Percentiles rank a stretch among this genome's conserved stretches.
Conservation (phyloP, 2,329 filamentous ascomycete species). For the Dactylonectria macrodidyma region DNA sequence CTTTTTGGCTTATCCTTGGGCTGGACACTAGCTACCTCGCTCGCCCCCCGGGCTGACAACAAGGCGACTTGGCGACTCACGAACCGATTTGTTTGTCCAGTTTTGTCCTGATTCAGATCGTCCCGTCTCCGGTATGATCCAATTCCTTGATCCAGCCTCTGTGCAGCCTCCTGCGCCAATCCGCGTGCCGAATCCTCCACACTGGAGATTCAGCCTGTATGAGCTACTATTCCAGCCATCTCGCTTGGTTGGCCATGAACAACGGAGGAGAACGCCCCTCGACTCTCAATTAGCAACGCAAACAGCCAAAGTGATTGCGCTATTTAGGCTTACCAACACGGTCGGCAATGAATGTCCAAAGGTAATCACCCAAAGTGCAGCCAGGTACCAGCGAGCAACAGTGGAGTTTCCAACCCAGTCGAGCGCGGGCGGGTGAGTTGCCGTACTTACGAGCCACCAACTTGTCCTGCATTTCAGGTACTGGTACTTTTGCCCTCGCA, state of each 20-base stretch:
- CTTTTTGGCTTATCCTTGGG: slow-evolving; percentile 18
- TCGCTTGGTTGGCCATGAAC: slow-evolving; percentile 10
- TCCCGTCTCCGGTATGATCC: background rate
- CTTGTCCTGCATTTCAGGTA: slow-evolving; percentile 37
- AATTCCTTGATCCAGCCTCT: slow-evolving; percentile 15
- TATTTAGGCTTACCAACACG: slow-evolving; percentile 2
- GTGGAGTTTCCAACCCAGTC: slow-evolving; percentile 16
- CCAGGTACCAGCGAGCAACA: slow-evolving; percentile 28
- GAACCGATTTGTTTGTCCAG: slow-evolving; percentile 12
- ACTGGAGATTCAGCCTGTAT: slow-evolving; percentile 10
- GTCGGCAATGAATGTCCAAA: slow-evolving; percentile 20
- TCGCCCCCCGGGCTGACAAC: slow-evolving; percentile 6
- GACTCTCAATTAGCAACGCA: slow-evolving; percentile 19
- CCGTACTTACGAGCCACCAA: slow-evolving; percentile 32
- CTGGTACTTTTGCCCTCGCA: slow-evolving; percentile 44
- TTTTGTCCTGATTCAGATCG: slow-evolving; percentile 26
- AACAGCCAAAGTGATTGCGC: slow-evolving; percentile 10
- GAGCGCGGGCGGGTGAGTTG: slow-evolving; percentile 14
- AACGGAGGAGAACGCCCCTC: background rate
- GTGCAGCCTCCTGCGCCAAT: slow-evolving; percentile 16
- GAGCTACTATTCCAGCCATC: slow-evolving; percentile 4
- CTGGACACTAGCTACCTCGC: slow-evolving; percentile 6
- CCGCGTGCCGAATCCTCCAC: slow-evolving; percentile 3
- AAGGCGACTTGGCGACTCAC: background rate
- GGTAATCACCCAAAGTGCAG: slow-evolving; percentile 29